Conservation (phyloP, 2,329 filamentous ascomycete genomes). For the Apiospora malaysiana region DNA sequence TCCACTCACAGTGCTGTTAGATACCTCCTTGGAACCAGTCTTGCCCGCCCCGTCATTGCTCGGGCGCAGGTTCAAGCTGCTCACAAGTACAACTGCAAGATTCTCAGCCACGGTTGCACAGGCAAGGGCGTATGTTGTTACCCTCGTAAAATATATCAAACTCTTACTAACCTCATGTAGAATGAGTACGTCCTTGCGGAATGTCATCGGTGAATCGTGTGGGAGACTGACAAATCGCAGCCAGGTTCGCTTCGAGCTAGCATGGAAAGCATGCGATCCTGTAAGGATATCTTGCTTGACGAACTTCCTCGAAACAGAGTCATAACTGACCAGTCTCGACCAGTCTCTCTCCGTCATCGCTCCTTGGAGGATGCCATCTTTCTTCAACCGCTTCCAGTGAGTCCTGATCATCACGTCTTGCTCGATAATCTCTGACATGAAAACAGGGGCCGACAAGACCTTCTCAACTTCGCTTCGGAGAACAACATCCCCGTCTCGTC, state of each 20-base stretch:
- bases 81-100: conserved; percentile 45
- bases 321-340: conserved; percentile 46
- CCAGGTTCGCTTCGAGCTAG: conserved; percentile 47
- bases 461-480: conserved; percentile 73
- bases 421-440: conserved; percentile 7
- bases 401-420: not conserved
- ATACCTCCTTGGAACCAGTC: conserved; percentile 58
- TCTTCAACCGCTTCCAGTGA: conserved; percentile 13
- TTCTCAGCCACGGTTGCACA: conserved; percentile 58
- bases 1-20: not conserved
- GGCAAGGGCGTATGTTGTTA: conserved; percentile 54
- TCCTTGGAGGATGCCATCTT: conserved; percentile 63
- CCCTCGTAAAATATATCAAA: not conserved
- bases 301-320: not conserved
- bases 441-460: conserved; percentile 67
- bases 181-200: conserved; percentile 38
- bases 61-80: conserved; percentile 39
- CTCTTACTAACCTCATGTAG: conserved; percentile 26
- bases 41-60: conserved; percentile 74
- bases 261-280: conserved; percentile 29
- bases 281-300: not conserved
- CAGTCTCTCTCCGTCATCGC: conserved; percentile 60
- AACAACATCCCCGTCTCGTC: conserved; percentile 74
- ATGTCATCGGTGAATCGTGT: not conserved
- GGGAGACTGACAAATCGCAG: conserved; percentile 52